Base-by-base conservation (phyloP, 2,329 filamentous ascomycete species). In the Sporothrix globosa region DNA sequence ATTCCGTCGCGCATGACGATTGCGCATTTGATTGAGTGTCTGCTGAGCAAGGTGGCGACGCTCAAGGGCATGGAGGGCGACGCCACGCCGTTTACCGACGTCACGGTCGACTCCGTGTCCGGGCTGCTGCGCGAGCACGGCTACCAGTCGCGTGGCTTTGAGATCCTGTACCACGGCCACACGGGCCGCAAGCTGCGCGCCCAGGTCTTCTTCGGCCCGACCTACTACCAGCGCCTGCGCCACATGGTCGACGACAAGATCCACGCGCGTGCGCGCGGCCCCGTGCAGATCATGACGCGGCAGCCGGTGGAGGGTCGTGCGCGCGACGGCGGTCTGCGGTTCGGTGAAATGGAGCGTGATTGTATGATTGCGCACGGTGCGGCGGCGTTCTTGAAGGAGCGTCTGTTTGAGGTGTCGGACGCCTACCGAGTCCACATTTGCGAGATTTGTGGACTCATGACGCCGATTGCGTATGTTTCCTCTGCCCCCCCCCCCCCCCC, bases 191-290 rank as follows among this genome's bases (percentile, higher is more conserved):
- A 99, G 85, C 84, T 98, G 74, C 90, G 93, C 58, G 92, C 94
- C 0, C 96, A 99, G 80, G 91, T 98, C 69, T 99, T 99, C 88
- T 88, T 99, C 71, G 96, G 96, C 10, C 96, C 96, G 0, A 99
- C 96, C 0, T 99, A 99, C 84, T 99, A 99, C 83, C 96, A 99
- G 82, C 93, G 96, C 81, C 88, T 99, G 72, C 91, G 96, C 74
- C 96, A 99, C 83, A 99, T 99, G 96, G 96, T 99, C 76, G 96
- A 99, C 80, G 96, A 99, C 86, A 99, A 99, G 87, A 99, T 99
- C 76, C 96, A 99, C 83, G 96, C 96, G n/a, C 92, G 96, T 82
- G 96, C 96, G 17, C 91, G 96, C 79, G 96, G 96, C 48, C 96
- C 96, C 0, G 92, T 97, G 27, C 96, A 99, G 82, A 99, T 99